phyloP scores from a whole-genome alignment of 1,284 basidiomycete genomes.

The Earliella scabrosa region DNA sequence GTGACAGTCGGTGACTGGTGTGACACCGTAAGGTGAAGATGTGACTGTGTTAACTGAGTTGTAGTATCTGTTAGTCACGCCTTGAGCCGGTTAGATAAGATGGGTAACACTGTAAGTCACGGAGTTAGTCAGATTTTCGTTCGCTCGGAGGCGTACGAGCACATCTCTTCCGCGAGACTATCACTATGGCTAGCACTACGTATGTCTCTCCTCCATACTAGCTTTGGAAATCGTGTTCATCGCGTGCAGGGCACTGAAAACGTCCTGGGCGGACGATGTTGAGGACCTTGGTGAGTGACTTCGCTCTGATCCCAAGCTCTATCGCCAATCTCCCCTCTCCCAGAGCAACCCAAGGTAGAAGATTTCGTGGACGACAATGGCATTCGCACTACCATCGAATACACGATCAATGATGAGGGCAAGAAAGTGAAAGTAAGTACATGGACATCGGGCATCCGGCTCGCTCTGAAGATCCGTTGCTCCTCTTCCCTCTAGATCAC shows the following conservation, averaged over 20 bases:
- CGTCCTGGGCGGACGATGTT: constrained; percentile 84
- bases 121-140: constrained; percentile 16
- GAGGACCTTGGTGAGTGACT: constrained; percentile 65
- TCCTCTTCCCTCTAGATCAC: constrained; percentile 64
- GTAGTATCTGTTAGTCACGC: too few species aligned
- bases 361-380: constrained; percentile 90
- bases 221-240: neutral
- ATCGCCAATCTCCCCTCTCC: neutral
- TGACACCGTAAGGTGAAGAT: too few species aligned
- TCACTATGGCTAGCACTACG: constrained; percentile 20
- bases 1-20: too few species aligned
- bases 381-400: constrained; percentile 86
- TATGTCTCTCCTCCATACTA: neutral
- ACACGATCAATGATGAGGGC: constrained; percentile 88
- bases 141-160: neutral
- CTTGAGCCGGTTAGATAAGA: too few species aligned
- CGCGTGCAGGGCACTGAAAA: constrained; percentile 48
- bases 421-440: constrained; percentile 88
- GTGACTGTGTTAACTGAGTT: too few species aligned
- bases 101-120: too few species aligned
- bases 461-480: neutral
- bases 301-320: neutral
- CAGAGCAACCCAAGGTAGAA: constrained; percentile 47
- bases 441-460: neutral
- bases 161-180: constrained; percentile 2